phyloP scores from a whole-genome alignment of 306 rosid species.

The Dryas drummondii region DNA sequence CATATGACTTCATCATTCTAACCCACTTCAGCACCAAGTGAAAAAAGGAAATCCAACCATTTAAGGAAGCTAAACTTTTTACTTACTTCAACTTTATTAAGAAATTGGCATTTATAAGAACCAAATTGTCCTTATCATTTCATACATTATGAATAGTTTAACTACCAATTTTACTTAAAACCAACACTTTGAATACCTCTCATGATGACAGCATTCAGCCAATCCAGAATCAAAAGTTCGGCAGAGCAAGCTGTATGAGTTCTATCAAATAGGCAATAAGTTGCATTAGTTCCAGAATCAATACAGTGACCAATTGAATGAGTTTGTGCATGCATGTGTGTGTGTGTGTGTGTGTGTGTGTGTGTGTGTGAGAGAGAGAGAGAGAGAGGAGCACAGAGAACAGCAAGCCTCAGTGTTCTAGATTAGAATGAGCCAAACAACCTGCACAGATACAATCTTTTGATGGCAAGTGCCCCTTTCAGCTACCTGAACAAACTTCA shows the following conservation, averaged over 20 bases:
- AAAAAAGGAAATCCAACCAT: background rate
- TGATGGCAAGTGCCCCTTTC: conserved; percentile 44
- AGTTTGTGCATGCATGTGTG: background rate
- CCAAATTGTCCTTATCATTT: background rate
- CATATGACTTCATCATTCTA: background rate
- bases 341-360: too few relatives aligned
- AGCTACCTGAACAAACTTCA: conserved; percentile 83
- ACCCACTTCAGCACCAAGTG: background rate
- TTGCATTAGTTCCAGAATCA: conserved; percentile 28
- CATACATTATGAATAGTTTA: background rate
- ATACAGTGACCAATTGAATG: background rate
- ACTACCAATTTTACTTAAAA: background rate
- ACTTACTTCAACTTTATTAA: background rate
- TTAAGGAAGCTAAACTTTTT: background rate
- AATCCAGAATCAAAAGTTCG: conserved; percentile 83
- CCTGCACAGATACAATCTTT: conserved; percentile 85
- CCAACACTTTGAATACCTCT: conserved; percentile 54
- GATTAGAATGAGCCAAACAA: conserved; percentile 24
- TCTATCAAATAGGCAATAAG: conserved; percentile 49
- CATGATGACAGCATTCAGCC: conserved; percentile 94
- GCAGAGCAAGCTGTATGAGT: conserved; percentile 75
- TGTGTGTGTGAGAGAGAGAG: background rate
- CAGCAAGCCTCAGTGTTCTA: conserved; percentile 11
- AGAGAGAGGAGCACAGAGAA: conserved; percentile 1
- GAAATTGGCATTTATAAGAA: background rate